These are phyloP conservation scores for Diplotaxis tenuifolia DNA, from an alignment of 345 rosid species.

Conservation along the genomic window DNA sequence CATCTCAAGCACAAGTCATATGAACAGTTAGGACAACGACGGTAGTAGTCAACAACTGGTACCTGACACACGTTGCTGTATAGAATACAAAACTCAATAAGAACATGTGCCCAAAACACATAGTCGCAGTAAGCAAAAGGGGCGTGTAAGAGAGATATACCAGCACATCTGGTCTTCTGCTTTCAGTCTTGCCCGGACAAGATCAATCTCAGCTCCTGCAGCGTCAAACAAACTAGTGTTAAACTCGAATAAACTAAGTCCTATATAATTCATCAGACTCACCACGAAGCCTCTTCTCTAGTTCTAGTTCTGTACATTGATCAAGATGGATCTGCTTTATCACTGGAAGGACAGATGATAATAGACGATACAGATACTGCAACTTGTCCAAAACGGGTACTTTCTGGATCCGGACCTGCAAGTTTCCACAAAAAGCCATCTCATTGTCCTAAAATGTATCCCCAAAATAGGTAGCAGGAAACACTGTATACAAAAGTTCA, in stretches of 20 bases:
- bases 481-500: constrained; percentile 4
- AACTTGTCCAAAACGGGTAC: constrained; percentile 81
- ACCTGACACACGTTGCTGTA: constrained; percentile 89
- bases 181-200: constrained; percentile 73
- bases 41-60: constrained; percentile 93
- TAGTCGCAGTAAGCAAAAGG: background rate
- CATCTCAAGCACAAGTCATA: constrained; percentile 90
- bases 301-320: constrained; percentile 81
- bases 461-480: background rate
- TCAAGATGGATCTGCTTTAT: constrained; percentile 80
- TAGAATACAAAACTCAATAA: constrained; percentile 28
- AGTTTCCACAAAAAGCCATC: constrained; percentile 17
- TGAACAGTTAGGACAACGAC: constrained; percentile 77
- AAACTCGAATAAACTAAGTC: background rate
- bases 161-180: constrained; percentile 99
- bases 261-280: constrained; percentile 30
- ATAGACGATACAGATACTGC: constrained; percentile 70
- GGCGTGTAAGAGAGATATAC: constrained; percentile 41
- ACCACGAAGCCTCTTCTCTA: constrained; percentile 83
- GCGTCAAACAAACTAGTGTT: constrained; percentile 15
- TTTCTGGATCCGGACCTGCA: constrained; percentile 75
- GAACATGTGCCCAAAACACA: constrained; percentile 7
- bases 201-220: constrained; percentile 79
- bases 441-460: background rate
- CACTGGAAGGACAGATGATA: constrained; percentile 87